These are phyloP conservation scores for Phytophthora palmivora DNA, from an alignment of 352 stramenopile species.

Conservation along the genomic window DNA sequence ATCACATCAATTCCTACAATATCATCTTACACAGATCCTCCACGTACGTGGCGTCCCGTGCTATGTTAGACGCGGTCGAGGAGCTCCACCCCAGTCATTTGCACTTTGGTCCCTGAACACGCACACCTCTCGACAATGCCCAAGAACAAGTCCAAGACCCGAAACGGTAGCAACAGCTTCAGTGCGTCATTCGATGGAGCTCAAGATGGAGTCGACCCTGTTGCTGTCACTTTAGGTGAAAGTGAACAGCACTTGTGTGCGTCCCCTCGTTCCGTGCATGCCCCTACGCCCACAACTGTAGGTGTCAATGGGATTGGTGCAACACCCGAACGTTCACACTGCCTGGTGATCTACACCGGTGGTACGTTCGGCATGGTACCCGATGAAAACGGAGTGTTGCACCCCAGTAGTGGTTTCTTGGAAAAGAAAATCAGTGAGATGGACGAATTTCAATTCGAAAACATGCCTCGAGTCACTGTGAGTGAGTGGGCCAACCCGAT, in stretches of 20 bases:
- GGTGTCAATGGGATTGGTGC: constrained; percentile 25
- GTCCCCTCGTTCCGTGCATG: constrained; percentile 34
- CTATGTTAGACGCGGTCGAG: not conserved
- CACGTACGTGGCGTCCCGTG: constrained; percentile 12
- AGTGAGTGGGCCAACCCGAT: constrained; percentile 86
- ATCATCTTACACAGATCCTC: constrained; percentile 1
- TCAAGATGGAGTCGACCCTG: constrained; percentile 38
- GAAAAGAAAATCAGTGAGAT: constrained; percentile 88
- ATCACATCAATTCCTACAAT: not conserved
- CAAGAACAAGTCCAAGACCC: constrained; percentile 36
- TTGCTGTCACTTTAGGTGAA: constrained; percentile 38
- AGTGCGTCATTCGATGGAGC: constrained; percentile 36
- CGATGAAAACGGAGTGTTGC: constrained; percentile 74
- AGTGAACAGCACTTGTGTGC: constrained; percentile 25
- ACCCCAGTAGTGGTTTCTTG: constrained; percentile 89
- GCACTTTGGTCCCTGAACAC: constrained; percentile 4
- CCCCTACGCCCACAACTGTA: constrained; percentile 16
- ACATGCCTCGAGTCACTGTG: constrained; percentile 83
- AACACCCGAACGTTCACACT: constrained; percentile 55
- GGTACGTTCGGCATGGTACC: constrained; percentile 93
- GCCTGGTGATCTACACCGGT: constrained; percentile 91
- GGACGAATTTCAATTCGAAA: constrained; percentile 86
- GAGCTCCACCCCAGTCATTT: constrained; percentile 8
- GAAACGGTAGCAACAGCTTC: constrained; percentile 35
- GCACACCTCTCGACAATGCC: constrained; percentile 14